A percentile compares a stretch with the other conserved stretches of the same genome.
phyloP scores from a whole-genome alignment of 129 eudicot genomes.

The Escallonia rubra region DNA sequence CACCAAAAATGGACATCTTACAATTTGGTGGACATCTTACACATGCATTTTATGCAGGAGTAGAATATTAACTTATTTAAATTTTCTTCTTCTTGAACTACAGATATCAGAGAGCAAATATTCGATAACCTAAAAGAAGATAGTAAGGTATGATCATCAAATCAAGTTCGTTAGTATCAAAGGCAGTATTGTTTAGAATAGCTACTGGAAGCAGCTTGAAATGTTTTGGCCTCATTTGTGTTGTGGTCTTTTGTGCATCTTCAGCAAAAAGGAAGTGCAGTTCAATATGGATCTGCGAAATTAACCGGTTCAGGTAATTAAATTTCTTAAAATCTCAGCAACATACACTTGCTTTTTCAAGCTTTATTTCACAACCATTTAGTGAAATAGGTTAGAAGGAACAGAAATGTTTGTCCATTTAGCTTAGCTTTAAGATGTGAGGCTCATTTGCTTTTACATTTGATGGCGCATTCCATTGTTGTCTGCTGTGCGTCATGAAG shows the following conservation, averaged over 20 bases:
- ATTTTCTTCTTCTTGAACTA: conserved; percentile 17
- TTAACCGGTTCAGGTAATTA: conserved; percentile 63
- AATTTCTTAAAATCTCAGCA: neutral
- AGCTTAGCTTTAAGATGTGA: too few relatives aligned
- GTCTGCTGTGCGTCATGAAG: too few relatives aligned
- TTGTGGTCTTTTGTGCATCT: conserved; percentile 8
- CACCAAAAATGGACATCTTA: too few relatives aligned
- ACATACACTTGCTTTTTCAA: neutral
- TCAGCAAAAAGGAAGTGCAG: conserved; percentile 46
- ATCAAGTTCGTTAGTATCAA: neutral
- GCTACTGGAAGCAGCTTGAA: neutral
- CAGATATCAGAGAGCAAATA: conserved; percentile 54
- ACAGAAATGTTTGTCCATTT: too few relatives aligned
- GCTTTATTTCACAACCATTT: neutral
- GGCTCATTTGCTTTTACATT: too few relatives aligned
- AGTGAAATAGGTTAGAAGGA: too few relatives aligned
- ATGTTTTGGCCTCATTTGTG: conserved; percentile 5
- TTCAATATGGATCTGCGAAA: conserved; percentile 61
- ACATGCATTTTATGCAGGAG: too few relatives aligned
- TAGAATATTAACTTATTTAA: neutral
- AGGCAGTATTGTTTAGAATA: neutral
- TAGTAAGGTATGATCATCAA: conserved; percentile 42
- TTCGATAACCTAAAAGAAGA: conserved; percentile 50
- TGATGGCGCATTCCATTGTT: too few relatives aligned
- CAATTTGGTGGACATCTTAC: too few relatives aligned